phyloP scores from a whole-genome alignment of 2,329 filamentous ascomycete genomes.

The Plenodomus biglobosus region DNA sequence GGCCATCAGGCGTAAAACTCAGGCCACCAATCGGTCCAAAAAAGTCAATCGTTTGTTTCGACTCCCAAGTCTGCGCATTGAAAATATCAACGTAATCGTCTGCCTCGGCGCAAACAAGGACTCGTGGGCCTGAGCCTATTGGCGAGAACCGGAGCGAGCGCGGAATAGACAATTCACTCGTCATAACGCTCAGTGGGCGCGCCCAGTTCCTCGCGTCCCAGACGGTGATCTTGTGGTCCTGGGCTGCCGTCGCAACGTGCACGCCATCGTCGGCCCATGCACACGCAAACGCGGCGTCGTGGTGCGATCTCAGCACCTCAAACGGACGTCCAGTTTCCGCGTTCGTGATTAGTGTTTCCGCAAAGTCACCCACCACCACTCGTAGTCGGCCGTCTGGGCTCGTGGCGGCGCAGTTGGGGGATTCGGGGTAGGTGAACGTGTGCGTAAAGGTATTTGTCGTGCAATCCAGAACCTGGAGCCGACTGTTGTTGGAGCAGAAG shows the following conservation, averaged over 20 bases:
- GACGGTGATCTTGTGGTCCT: constrained; percentile 71
- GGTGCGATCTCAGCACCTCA: constrained; percentile 64
- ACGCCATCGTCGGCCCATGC: constrained; percentile 79
- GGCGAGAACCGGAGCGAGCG: constrained; percentile 73
- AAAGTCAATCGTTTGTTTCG: constrained; percentile 70
- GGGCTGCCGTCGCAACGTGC: constrained; percentile 74
- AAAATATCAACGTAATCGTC: constrained; percentile 73
- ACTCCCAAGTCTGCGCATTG: constrained; percentile 63
- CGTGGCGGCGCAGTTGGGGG: constrained; percentile 72
- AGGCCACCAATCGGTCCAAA: constrained; percentile 76
- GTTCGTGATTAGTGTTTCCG: constrained; percentile 66
- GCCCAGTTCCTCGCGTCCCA: constrained; percentile 76
- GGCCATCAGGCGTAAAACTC: constrained; percentile 66
- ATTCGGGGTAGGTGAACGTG: constrained; percentile 58
- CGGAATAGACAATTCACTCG: constrained; percentile 67
- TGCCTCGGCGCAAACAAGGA: constrained; percentile 73
- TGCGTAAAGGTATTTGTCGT: constrained; percentile 60
- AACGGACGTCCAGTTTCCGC: constrained; percentile 64
- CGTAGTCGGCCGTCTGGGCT: constrained; percentile 72
- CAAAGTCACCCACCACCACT: constrained; percentile 70
- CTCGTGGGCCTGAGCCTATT: constrained; percentile 64
- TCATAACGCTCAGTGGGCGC: constrained; percentile 57
- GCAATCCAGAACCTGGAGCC: constrained; percentile 58
- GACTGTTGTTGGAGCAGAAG: constrained; percentile 61
- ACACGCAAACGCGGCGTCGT: constrained; percentile 73